phyloP scores from a whole-genome alignment of 192 early-diverging fungal genomes.

The Jimgerdemannia flammicorona region DNA sequence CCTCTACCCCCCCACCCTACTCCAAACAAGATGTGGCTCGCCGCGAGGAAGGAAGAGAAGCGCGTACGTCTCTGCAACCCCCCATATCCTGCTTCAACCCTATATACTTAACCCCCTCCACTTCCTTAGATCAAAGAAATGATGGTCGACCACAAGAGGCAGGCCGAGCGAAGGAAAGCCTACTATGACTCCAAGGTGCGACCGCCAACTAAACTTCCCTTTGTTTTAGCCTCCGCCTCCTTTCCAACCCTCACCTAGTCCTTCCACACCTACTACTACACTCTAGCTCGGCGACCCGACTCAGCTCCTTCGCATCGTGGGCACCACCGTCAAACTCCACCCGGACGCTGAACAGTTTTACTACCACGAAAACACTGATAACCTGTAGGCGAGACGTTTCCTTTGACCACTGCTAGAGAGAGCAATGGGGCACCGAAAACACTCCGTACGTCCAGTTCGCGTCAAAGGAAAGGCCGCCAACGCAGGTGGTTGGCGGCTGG shows the following conservation, averaged over 20 bases:
- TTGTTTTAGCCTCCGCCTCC: neutral
- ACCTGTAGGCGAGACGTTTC: conserved; percentile 29
- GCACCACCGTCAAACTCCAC: conserved; percentile 34
- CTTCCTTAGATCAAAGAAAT: conserved; percentile 32
- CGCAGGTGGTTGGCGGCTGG: neutral
- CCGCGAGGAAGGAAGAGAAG: conserved; percentile 35
- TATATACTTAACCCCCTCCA: neutral
- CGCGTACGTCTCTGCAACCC: conserved; percentile 7
- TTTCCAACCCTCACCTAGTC: neutral
- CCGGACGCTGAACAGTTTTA: conserved; percentile 50
- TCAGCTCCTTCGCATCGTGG: conserved; percentile 31
- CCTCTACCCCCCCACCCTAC: too few relatives aligned
- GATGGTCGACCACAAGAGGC: conserved; percentile 48
- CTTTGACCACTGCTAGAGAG: neutral
- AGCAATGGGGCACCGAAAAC: neutral
- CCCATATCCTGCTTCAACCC: neutral
- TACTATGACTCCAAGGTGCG: conserved; percentile 44
- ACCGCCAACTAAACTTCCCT: neutral
- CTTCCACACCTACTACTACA: neutral
- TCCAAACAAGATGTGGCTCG: conserved; percentile 27
- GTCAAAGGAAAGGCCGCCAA: neutral
- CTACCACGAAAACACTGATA: conserved; percentile 49
- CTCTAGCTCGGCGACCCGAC: conserved; percentile 41
- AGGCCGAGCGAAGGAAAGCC: conserved; percentile 43
- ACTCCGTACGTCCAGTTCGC: neutral